Base-by-base conservation (phyloP, 495 filamentous ascomycete genomes). In the Xylaria palmicola region DNA sequence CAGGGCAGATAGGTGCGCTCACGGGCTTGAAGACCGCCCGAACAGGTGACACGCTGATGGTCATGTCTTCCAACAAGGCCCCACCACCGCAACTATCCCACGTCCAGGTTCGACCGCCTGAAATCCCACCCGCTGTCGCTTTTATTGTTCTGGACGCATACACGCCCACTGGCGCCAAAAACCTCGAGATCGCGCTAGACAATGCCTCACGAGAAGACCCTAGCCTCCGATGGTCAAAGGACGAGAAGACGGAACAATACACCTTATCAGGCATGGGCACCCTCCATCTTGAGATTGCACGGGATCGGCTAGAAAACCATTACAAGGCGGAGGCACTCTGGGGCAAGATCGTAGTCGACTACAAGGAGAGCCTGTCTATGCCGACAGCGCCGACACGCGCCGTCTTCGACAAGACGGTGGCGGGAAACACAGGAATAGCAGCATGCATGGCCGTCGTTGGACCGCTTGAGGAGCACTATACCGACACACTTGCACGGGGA, bases 1-100 rank as follows among this genome's bases (percentile, higher is more conserved):
- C 89, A 0, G 95, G 95, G 0, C 93, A 98, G 65, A 98, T 99
- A 58, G 95, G 94, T n/a, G 95, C 97, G 30, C 90, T 99, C 24
- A 85, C 87, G 4, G 93, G 94, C 12, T 84, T 99, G 7, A 97
- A 96, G 68, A 79, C 89, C 60, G 88, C 94, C 26, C 83, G 95
- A 37, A 99, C 95, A 1, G 95, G 95, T 0, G 95, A 99, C 68
- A 98, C 95, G 0, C 75, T 99, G 12, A 82, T 97, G 24, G 85
- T 86, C 5, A 93, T 89, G 67, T 76, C 83, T 32, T 81, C 82
- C 57, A 78, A 80, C 4, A 67, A 68, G 45, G 44, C 54, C 2
- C 68, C 74, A 6, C 87, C 90, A n/a, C 81, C 86, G 50, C 83
- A 87, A 0, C 74, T 93, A 36, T 83, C 86, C 53, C 85, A 81